Evolutionary conservation across 108 stramenopile species (phyloP).

Genomic region (Stephanodiscus triporus): DNA sequence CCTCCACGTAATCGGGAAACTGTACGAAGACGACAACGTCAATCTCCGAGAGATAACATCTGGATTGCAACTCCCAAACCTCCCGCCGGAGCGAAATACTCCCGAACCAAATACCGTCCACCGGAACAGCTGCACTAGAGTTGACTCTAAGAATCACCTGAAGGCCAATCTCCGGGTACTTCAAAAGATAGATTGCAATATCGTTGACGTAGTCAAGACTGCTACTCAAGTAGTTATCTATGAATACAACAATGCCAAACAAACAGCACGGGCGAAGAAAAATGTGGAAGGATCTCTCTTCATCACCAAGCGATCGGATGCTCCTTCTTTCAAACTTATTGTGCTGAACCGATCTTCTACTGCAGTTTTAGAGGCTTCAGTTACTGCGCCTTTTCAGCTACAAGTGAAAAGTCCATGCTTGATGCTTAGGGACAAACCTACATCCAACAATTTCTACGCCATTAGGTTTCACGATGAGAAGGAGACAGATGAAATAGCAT

Average conservation of each 20-base stretch:
- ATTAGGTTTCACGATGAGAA: constrained; percentile 77
- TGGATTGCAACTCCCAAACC: neutral
- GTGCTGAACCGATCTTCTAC: constrained; percentile 70
- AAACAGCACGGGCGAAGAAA: constrained; percentile 60
- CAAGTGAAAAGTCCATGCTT: constrained; percentile 80
- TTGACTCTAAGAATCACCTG: constrained; percentile 55
- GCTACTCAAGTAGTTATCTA: constrained; percentile 85
- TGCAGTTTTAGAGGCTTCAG: constrained; percentile 68
- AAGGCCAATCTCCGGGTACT: constrained; percentile 80
- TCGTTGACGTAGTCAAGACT: constrained; percentile 65
- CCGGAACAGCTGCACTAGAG: neutral
- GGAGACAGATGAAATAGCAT: constrained; percentile 59
- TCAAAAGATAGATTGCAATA: constrained; percentile 60
- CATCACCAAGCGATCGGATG: constrained; percentile 44
- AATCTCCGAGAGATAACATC: constrained; percentile 18
- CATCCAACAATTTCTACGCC: constrained; percentile 41
- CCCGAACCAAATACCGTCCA: neutral
- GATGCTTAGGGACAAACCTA: constrained; percentile 56
- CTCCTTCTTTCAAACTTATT: constrained; percentile 45
- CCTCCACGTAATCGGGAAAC: constrained; percentile 37
- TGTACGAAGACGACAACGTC: constrained; percentile 43
- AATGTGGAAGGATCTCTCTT: constrained; percentile 77
- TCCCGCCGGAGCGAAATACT: neutral
- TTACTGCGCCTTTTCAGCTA: constrained; percentile 64
- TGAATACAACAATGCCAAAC: constrained; percentile 51